These are phyloP conservation scores for Aspergillus hancockii DNA, from an alignment of 495 filamentous ascomycete genomes.

Conservation along the genomic window DNA sequence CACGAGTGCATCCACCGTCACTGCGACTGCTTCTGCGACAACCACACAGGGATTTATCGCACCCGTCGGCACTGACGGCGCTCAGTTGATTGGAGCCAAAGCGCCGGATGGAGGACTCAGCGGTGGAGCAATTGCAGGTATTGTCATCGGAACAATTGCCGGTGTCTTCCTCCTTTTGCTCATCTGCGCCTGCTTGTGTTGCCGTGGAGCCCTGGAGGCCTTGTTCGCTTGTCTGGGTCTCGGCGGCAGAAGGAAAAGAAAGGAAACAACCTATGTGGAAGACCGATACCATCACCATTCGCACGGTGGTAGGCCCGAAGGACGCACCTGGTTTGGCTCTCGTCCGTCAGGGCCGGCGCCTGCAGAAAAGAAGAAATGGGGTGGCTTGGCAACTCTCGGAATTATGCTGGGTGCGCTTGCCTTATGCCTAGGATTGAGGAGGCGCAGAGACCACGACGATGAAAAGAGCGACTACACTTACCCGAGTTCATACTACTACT, in stretches of 20 bases:
- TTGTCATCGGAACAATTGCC: conserved; percentile 84
- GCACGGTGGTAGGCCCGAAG: conserved; percentile 48
- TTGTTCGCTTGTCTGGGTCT: conserved; percentile 68
- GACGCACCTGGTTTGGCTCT: conserved; percentile 69
- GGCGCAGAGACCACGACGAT: conserved; percentile 47
- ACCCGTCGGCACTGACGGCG: conserved; percentile 55
- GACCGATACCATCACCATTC: conserved; percentile 64
- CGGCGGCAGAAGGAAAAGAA: conserved; percentile 46
- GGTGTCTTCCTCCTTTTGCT: conserved; percentile 72
- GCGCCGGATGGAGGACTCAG: conserved; percentile 58
- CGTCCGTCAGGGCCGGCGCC: conserved; percentile 51
- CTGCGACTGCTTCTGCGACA: conserved; percentile 54
- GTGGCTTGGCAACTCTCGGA: conserved; percentile 56
- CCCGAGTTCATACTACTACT: conserved; percentile 49
- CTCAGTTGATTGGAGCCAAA: conserved; percentile 46
- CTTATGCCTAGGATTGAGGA: conserved; percentile 74
- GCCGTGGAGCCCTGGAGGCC: conserved; percentile 63
- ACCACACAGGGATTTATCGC: conserved; percentile 61
- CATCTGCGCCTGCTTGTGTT: conserved; percentile 73
- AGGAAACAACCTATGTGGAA: conserved; percentile 64
- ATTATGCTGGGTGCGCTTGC: conserved; percentile 67
- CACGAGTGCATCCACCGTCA: conserved; percentile 64
- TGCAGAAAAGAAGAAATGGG: conserved; percentile 54
- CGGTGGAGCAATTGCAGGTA: conserved; percentile 89
- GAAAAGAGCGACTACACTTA: conserved; percentile 47